Evolutionary conservation across 306 rosid species (phyloP).

Genomic region (Pachyrhizus erosus): DNA sequence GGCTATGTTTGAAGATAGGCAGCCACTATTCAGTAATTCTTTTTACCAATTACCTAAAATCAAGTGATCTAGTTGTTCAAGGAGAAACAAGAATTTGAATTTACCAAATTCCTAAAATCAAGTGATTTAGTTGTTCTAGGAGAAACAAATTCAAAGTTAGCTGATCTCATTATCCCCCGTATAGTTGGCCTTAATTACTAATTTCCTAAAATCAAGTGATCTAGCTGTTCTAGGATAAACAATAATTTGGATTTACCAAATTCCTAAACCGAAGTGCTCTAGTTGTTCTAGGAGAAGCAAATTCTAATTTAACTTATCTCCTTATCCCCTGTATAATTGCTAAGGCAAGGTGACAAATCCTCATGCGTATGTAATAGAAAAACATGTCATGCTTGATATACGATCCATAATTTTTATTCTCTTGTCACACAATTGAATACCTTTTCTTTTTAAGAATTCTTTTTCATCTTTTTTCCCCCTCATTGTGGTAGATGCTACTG

Average conservation of each 20-base stretch:
- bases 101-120: not conserved
- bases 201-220: slow-evolving; percentile 12
- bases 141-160: not conserved
- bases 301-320: not conserved
- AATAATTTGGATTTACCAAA: not conserved
- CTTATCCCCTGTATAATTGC: not conserved
- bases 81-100: not conserved
- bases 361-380: not conserved
- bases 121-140: not conserved
- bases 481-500: not conserved
- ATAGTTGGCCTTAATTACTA: not conserved
- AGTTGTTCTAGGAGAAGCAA: not conserved
- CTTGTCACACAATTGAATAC: not conserved
- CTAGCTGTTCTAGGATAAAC: not conserved
- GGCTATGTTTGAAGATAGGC: too few species aligned
- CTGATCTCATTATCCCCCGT: not conserved
- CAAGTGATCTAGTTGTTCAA: not conserved
- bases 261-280: not conserved
- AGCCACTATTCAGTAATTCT: too few species aligned
- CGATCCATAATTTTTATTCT: not conserved
- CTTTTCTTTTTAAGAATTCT: not conserved
- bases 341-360: not conserved
- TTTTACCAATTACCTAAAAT: not conserved
- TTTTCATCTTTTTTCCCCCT: not conserved
- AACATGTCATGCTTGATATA: not conserved